phyloP scores from a whole-genome alignment of 2,329 filamentous ascomycete genomes.

The Stemphylium beticola region DNA sequence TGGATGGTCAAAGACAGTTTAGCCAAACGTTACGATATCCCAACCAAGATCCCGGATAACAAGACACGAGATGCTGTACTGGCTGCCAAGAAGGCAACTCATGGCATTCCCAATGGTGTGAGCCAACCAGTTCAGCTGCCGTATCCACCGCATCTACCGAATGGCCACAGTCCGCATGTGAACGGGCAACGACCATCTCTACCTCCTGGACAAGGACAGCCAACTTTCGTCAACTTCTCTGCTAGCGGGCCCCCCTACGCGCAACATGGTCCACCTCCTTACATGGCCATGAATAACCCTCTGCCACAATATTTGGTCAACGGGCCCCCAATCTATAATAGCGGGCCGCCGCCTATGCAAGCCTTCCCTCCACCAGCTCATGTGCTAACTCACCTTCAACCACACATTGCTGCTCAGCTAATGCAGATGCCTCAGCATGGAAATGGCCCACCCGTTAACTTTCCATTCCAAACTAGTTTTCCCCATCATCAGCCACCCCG shows the following conservation, averaged over 20 bases:
- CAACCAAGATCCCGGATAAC: constrained; percentile 74
- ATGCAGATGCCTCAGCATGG: constrained; percentile 27
- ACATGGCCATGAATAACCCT: constrained; percentile 8
- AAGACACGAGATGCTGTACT: constrained; percentile 45
- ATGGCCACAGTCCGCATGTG: constrained; percentile 25
- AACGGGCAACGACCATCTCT: constrained; percentile 28
- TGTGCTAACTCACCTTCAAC: constrained; percentile 23
- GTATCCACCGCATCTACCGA: constrained; percentile 23
- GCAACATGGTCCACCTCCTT: constrained; percentile 61
- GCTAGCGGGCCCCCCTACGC: constrained; percentile 66
- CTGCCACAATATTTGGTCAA: constrained; percentile 12
- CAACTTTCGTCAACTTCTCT: constrained; percentile 58
- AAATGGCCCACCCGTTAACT: constrained; percentile 26
- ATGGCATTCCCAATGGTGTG: constrained; percentile 47
- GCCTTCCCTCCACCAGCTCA: constrained; percentile 12
- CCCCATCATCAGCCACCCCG: constrained; percentile 50
- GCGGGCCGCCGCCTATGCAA: constrained; percentile 8
- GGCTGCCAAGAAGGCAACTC: constrained; percentile 68
- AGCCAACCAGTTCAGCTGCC: constrained; percentile 35
- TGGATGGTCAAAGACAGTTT: constrained; percentile 92
- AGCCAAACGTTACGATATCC: constrained; percentile 83
- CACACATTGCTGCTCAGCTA: constrained; percentile 27
- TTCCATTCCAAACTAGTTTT: constrained; percentile 47
- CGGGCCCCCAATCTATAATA: constrained; percentile 8
- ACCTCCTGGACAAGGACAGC: constrained; percentile 41